These are phyloP conservation scores for Kodamaea sp. DNA, from an alignment of 1,139 yeast genomes.

Conservation along the genomic window DNA sequence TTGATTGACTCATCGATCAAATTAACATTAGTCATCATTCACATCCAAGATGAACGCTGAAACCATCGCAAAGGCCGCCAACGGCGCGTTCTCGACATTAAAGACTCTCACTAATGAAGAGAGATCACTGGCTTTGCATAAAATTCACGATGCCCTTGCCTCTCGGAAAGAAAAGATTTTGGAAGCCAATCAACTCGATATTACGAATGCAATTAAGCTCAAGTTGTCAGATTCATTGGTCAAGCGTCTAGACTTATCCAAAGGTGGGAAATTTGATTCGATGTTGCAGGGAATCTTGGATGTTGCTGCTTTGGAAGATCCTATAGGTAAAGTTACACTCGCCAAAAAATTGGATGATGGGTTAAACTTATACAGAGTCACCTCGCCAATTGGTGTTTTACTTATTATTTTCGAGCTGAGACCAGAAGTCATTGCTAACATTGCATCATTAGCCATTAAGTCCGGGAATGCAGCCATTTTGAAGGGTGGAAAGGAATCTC, in stretches of 20 bases:
- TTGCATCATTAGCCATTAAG: constrained; percentile 90
- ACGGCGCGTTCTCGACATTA: constrained; percentile 69
- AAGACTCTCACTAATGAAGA: constrained; percentile 73
- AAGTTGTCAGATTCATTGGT: constrained; percentile 66
- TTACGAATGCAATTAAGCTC: constrained; percentile 60
- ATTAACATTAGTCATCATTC: no score
- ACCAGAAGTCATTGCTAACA: constrained; percentile 98
- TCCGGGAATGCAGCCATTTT: constrained; percentile 94
- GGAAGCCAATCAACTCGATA: constrained; percentile 69
- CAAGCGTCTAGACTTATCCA: constrained; percentile 77
- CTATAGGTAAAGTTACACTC: constrained; percentile 80
- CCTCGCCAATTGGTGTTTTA: constrained; percentile 93
- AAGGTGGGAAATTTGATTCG: constrained; percentile 80
- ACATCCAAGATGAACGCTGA: constrained; percentile 45
- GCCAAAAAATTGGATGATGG: constrained; percentile 86
- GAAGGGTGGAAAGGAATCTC: constrained; percentile 95
- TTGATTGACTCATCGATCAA: no score
- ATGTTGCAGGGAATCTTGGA: constrained; percentile 95
- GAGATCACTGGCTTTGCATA: constrained; percentile 67
- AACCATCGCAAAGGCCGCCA: constrained; percentile 74
- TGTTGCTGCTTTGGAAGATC: constrained; percentile 84
- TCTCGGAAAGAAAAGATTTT: constrained; percentile 59
- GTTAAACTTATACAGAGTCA: constrained; percentile 71
- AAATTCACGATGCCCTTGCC: constrained; percentile 66
- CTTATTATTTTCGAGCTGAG: constrained; percentile 93